phyloP scores from a whole-genome alignment of 208 protist species.

The Acanthamoeba culbertsoni region DNA sequence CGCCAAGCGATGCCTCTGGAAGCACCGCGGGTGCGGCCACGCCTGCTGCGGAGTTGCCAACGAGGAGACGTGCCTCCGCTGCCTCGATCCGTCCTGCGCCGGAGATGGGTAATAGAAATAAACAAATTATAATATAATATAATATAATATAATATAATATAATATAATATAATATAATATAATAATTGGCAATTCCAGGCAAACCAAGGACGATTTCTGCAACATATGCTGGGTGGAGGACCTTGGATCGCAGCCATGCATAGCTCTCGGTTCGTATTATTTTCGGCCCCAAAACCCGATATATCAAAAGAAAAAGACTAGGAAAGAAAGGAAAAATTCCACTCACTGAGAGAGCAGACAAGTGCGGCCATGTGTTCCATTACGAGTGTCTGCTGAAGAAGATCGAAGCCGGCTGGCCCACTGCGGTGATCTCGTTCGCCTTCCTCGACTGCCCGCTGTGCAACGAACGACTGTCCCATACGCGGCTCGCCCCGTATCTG shows the following conservation, averaged over 20 bases:
- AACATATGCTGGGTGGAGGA: conserved; percentile 35
- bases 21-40: neutral
- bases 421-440: conserved; percentile 18
- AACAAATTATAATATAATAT: neutral
- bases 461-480: neutral
- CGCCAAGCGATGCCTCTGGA: neutral
- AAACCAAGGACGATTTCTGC: conserved; percentile 48
- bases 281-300: no score
- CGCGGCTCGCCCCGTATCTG: neutral
- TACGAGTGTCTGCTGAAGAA: neutral
- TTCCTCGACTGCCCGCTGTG: conserved; percentile 44
- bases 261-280: neutral
- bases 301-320: no score
- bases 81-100: neutral
- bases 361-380: conserved; percentile 36
- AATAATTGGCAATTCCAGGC: neutral
- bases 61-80: neutral
- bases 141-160: neutral
- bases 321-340: no score
- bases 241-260: neutral
- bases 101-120: neutral
- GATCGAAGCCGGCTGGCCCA: conserved; percentile 22
- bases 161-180: neutral
- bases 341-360: neutral
- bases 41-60: neutral